Conservation (phyloP, 169 alveolate species). For the Babesia microti region DNA sequence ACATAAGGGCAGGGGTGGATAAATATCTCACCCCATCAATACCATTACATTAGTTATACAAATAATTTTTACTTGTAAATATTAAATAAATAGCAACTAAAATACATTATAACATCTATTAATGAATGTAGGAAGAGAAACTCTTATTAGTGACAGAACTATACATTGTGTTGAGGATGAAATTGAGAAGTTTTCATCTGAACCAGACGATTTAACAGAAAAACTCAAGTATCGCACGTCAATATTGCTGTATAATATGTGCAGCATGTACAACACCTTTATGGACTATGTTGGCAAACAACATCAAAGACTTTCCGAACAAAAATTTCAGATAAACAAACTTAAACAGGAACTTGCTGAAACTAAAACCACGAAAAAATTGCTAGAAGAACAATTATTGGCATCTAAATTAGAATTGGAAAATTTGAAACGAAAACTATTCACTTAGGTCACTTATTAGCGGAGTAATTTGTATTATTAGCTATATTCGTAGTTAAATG, state of each 20-base stretch:
- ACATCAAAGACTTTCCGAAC: slow-evolving; percentile 33
- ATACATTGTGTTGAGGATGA: too few relatives aligned
- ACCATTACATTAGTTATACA: slow-evolving; percentile 9
- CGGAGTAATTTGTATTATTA: too few relatives aligned
- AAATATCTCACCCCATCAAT: slow-evolving; percentile 1
- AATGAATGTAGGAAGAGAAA: too few relatives aligned
- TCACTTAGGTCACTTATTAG: too few relatives aligned
- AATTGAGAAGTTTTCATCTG: too few relatives aligned
- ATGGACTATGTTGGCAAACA: slow-evolving; percentile 29
- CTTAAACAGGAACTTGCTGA: slow-evolving; percentile 15
- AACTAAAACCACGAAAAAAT: slow-evolving; percentile 10
- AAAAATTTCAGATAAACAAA: slow-evolving; percentile 20
- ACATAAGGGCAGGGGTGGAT: slow-evolving; percentile 22
- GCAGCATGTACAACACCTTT: slow-evolving; percentile 30
- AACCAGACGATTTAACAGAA: slow-evolving; percentile 27
- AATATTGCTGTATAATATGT: slow-evolving; percentile 23
- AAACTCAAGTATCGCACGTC: slow-evolving; percentile 27
- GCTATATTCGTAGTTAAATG: too few relatives aligned
- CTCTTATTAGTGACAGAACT: too few relatives aligned
- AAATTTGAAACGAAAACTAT: too few relatives aligned
- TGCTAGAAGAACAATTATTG: slow-evolving; percentile 4
- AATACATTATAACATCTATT: too few relatives aligned
- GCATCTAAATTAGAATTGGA: too few relatives aligned
- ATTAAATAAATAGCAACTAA: too few relatives aligned
- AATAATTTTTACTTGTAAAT: too few relatives aligned